These are phyloP conservation scores for Hyaloscypha hepaticicola DNA, from an alignment of 495 filamentous ascomycete genomes.

Conservation along the genomic window DNA sequence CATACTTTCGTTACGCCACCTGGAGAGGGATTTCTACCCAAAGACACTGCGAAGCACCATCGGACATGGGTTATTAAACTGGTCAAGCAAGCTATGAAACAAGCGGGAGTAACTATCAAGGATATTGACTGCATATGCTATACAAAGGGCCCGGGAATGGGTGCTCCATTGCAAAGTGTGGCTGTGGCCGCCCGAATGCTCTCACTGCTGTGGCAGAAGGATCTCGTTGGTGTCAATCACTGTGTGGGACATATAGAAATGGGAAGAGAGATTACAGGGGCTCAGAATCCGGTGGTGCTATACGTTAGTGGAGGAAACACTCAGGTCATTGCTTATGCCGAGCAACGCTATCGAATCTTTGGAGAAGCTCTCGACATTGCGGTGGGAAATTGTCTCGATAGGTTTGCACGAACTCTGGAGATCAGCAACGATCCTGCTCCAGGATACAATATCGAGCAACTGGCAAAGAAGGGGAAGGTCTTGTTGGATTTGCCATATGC, in stretches of 20 bases:
- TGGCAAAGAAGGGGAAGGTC: conserved; percentile 74
- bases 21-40: conserved; percentile 92
- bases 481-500: conserved; percentile 90
- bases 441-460: conserved; percentile 96
- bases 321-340: conserved; percentile 95
- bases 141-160: conserved; percentile 95
- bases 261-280: conserved; percentile 90
- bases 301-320: conserved; percentile 98
- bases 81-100: conserved; percentile 70
- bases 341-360: conserved; percentile 94
- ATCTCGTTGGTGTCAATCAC: conserved; percentile 91
- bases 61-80: conserved; percentile 78
- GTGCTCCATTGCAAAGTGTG: conserved; percentile 86
- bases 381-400: conserved; percentile 94
- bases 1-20: conserved; percentile 92
- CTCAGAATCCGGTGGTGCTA: conserved; percentile 87
- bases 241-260: conserved; percentile 99
- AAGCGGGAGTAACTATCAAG: conserved; percentile 57
- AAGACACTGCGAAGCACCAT: conserved; percentile 93
- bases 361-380: conserved; percentile 97
- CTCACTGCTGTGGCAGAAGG: conserved; percentile 80
- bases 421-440: conserved; percentile 96
- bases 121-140: conserved; percentile 93
- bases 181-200: conserved; percentile 83
- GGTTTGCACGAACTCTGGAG: conserved; percentile 84